Conservation (phyloP, 2,329 filamentous ascomycete genomes). For the Penicillium sp. region DNA sequence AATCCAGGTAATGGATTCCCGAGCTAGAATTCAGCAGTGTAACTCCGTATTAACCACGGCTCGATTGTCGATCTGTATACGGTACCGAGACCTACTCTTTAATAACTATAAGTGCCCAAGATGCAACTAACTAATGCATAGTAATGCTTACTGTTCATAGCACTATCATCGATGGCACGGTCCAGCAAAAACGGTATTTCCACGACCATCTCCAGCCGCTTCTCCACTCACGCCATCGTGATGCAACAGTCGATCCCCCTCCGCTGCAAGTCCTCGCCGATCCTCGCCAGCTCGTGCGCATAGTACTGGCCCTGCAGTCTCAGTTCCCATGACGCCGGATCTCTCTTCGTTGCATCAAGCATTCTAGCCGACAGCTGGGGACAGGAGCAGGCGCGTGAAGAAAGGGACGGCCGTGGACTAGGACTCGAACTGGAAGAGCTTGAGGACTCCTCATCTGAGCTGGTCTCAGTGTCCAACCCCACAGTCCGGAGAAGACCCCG, state of each 20-base stretch:
- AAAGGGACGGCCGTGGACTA: neutral
- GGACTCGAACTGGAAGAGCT: neutral
- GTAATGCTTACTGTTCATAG: no score
- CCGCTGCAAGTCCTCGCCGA: constrained; percentile 29
- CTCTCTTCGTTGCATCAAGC: neutral
- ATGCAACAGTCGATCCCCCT: constrained; percentile 34
- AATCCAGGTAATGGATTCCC: neutral
- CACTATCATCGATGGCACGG: no score
- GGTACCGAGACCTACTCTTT: no score
- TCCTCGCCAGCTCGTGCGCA: constrained; percentile 25
- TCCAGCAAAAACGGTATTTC: neutral
- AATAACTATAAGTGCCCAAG: no score
- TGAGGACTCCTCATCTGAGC: constrained; percentile 10
- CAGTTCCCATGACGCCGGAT: constrained; percentile 25
- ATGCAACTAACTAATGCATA: no score
- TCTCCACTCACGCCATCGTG: constrained; percentile 12
- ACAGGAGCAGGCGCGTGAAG: neutral
- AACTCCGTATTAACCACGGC: neutral
- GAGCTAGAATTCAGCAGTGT: neutral
- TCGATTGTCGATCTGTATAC: no score
- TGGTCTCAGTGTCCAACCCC: neutral
- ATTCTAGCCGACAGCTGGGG: neutral
- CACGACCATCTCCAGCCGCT: neutral
- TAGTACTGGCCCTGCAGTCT: constrained; percentile 35
- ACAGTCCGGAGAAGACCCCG: neutral